These are phyloP conservation scores for Fusarium goolgardi DNA, from an alignment of 2,329 filamentous ascomycete genomes.

Conservation along the genomic window DNA sequence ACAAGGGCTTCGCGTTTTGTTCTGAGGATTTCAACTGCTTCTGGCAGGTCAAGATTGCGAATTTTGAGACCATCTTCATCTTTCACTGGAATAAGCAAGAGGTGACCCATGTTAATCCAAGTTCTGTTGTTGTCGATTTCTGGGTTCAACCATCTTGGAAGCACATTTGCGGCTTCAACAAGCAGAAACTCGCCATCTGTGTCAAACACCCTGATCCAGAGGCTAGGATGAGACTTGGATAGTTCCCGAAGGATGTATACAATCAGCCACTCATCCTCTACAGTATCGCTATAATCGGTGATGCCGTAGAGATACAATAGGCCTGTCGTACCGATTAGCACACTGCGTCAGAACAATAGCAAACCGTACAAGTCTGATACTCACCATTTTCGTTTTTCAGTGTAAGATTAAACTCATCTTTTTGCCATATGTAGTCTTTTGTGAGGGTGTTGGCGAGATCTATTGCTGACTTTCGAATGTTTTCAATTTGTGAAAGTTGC, in stretches of 20 bases:
- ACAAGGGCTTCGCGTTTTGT: conserved; percentile 69
- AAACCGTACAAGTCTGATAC: neutral
- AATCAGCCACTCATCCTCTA: conserved; percentile 97
- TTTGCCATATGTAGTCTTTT: conserved; percentile 95
- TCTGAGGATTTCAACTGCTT: conserved; percentile 72
- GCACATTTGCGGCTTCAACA: conserved; percentile 87
- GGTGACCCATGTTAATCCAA: conserved; percentile 84
- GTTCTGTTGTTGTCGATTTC: conserved; percentile 88
- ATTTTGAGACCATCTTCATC: conserved; percentile 48
- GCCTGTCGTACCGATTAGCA: conserved; percentile 50
- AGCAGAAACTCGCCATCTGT: conserved; percentile 95
- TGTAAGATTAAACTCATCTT: conserved; percentile 80
- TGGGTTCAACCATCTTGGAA: conserved; percentile 92
- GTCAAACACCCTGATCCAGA: conserved; percentile 88
- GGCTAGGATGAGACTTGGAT: conserved; percentile 74
- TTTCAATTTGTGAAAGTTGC: conserved; percentile 73
- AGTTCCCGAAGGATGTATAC: conserved; percentile 89
- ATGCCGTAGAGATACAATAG: conserved; percentile 76
- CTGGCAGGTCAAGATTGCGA: conserved; percentile 67
- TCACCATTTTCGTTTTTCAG: conserved; percentile 69
- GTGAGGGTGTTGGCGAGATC: conserved; percentile 72
- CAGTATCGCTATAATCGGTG: conserved; percentile 91
- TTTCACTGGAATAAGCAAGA: conserved; percentile 76
- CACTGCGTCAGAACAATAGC: conserved; percentile 7
- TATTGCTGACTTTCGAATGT: conserved; percentile 75